Evolutionary conservation across 208 protist species (phyloP), one percentile per base, ranked within the genome.

Genomic region (Crithidia sp.): DNA sequence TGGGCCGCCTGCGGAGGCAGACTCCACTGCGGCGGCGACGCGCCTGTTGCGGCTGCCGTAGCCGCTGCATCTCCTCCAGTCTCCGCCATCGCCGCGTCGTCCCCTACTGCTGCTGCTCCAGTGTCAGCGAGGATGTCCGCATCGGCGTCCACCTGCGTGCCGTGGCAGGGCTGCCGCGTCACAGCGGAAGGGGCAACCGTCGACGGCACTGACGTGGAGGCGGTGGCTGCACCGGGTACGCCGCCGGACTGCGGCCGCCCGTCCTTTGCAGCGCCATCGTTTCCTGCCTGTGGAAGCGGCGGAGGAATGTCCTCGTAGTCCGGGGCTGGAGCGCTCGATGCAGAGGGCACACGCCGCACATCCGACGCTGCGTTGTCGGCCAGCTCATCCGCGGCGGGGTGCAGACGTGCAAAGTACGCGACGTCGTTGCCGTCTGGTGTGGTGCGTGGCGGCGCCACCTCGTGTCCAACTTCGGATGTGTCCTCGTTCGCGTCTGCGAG

Each of bases 351-450:
- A 6, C 40, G 53, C 12, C 77, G 77, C 19, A 87, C 82, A 39
- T 87, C 82, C 12, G 72, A 79, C n/a, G 67, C 74, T 13, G 84
- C 82, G 54, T 81, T 74, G 58, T 82, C 82, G 6, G 82, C 66
- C 19, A 84, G 73, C 13, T 84, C 77, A 12, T 73, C 75, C 19
- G 67, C 77, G 6, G 56, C 54, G 0, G 56, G 43, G 13, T 67
- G 40, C 43, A 66, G 54, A 17, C 54, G 69, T n/a, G 65, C 71
- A 57, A 66, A 68, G 53, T 77, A 56, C 12, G 7, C 45, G 28
- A 74, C 45, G 37, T 61, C 67, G 37, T 63, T 54, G n/a, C 55
- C 57, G 5, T 53, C 39, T 0, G 59, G 41, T 9, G n/a, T 28
- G 2, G 44, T 36, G 12, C 60, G 67, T 2, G 43, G 55, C 8